These are phyloP conservation scores for Erythrophleum ivorense DNA, from an alignment of 331 rosid species.

Conservation along the genomic window DNA sequence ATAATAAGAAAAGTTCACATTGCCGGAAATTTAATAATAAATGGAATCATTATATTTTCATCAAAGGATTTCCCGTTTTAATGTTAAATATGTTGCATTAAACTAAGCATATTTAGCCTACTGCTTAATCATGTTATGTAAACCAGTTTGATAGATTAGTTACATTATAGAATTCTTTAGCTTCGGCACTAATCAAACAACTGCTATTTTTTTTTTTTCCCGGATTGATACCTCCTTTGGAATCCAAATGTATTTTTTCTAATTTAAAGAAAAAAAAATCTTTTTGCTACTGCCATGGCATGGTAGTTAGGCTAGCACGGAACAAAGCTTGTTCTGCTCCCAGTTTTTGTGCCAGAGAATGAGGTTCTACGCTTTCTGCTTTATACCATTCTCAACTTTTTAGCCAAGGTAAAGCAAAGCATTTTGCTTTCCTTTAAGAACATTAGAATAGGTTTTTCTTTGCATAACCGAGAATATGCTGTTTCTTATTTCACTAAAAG, in stretches of 20 bases:
- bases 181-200: neutral
- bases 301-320: neutral
- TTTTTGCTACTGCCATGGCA: neutral
- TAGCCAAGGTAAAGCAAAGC: neutral
- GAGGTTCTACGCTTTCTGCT: constrained; percentile 4
- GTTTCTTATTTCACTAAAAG: no score
- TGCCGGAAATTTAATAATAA: no score
- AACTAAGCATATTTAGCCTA: no score
- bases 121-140: no score
- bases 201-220: neutral
- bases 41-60: no score
- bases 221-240: neutral
- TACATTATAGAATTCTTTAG: neutral
- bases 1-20: no score
- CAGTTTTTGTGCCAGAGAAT: neutral
- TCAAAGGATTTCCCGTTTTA: no score
- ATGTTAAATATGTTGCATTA: no score
- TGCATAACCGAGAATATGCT: neutral
- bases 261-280: no score
- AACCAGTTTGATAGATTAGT: no score
- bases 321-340: neutral
- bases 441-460: neutral
- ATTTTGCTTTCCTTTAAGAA: neutral
- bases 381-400: constrained; percentile 25
- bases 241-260: neutral